Evolutionary conservation across 31 red algal genomes (phyloP).

Genomic region (Odonthalia washingtoniensis): DNA sequence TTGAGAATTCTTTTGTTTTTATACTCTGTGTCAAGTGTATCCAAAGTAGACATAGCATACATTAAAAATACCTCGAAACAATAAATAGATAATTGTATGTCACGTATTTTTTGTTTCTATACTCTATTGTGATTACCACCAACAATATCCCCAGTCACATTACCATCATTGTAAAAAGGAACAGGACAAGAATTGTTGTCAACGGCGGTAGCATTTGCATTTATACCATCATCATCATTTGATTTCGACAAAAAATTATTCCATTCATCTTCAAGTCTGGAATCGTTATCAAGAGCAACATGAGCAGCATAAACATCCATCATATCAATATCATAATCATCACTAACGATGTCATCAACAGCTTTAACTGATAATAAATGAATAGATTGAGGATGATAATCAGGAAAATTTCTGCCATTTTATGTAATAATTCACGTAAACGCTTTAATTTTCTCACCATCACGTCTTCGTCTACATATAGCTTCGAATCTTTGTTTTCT

Average conservation of each 20-base stretch:
- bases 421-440: conserved; percentile 59
- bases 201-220: too few relatives aligned
- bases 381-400: conserved; percentile 50
- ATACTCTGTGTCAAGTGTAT: conserved; percentile 68
- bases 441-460: conserved; percentile 60
- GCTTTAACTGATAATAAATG: conserved; percentile 65
- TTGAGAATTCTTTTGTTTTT: conserved; percentile 77
- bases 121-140: too few relatives aligned
- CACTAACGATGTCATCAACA: conserved; percentile 59
- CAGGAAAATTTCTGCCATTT: conserved; percentile 67
- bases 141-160: too few relatives aligned
- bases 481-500: conserved; percentile 63
- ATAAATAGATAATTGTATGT: conserved; percentile 42
- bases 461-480: conserved; percentile 59
- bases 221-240: too few relatives aligned
- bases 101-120: conserved; percentile 1
- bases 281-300: conserved; percentile 61
- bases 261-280: conserved; percentile 69
- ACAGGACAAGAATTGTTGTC: too few relatives aligned
- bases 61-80: conserved; percentile 72
- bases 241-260: too few relatives aligned
- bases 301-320: conserved; percentile 45
- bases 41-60: conserved; percentile 59
- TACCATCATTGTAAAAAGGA: too few relatives aligned
- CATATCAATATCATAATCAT: conserved; percentile 23